Base-by-base conservation (phyloP, 345 rosid species). In the Gossypium ekmanianum region DNA sequence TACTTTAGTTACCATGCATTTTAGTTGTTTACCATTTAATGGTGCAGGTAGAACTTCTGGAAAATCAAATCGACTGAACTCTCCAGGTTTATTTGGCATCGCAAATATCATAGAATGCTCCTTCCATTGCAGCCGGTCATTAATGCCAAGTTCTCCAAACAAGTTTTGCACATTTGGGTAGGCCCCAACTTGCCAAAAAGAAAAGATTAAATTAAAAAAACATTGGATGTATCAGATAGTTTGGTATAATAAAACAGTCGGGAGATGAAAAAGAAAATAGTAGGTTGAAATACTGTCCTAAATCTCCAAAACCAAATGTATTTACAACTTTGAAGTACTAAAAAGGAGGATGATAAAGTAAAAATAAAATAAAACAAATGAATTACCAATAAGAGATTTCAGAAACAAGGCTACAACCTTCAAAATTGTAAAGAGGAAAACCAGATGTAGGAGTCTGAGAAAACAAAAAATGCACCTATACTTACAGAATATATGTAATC, bases 101-200 rank as follows among this genome's bases (percentile, higher is more conserved):
- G 98, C 97, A 77, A 94, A 94, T 66, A 94, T 94, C 98, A 94
- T 94, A 70, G 97, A 94, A 74, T 94, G 98, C 78, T 94, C 97
- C 82, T 94, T 92, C 98, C 97, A 92, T 76, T 94, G 97, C 84
- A 94, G 81, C 77, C 95, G 87, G 74, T 94, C 97, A 61, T 88
- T 81, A 63, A 94, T 92, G 63, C 94, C 97, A 76, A 94, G 97
- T 85, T 94, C 97, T 65, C 95, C 94, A 75, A 94, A 92, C 77
- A 94, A 81, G 84, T 90, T 92, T 83, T 94, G 97, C 58, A 94
- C 72, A 86, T 92, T 94, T 68, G 97, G 98, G 81, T 94, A 94
- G 13, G 98, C 97, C 74, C 97, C 95, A 58, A 94, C 97, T 94
- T 74, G 72, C 83, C 86, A 81, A 80, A 76, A 74, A 65, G 18